Conservation (phyloP, 2,329 filamentous ascomycete genomes). For the Grosmannia serpens region DNA sequence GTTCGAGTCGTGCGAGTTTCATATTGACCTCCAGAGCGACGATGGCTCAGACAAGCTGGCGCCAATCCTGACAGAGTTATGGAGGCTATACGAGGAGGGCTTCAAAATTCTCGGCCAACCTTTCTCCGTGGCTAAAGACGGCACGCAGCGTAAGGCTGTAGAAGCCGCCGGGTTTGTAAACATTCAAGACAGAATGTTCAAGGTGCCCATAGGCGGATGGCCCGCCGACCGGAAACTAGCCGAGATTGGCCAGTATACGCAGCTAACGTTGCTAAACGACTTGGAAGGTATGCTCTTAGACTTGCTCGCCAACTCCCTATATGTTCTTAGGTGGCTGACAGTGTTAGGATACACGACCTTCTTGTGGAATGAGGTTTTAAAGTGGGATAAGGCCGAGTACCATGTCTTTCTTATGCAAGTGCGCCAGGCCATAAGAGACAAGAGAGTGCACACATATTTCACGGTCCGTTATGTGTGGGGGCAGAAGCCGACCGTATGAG, state of each 20-base stretch:
- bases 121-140: slow-evolving; percentile 1
- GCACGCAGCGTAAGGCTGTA: slow-evolving; percentile 1
- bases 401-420: not conserved
- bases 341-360: slow-evolving; percentile 8
- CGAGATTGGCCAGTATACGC: slow-evolving; percentile 1
- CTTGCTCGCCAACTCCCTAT: no score
- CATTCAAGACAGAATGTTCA: slow-evolving; percentile 12
- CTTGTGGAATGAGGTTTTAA: slow-evolving; percentile 10
- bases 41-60: not conserved
- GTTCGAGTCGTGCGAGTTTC: slow-evolving; percentile 24
- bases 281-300: slow-evolving; percentile 3
- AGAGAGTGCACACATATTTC: no score
- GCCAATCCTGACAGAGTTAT: no score
- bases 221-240: not conserved
- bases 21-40: not conserved
- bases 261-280: slow-evolving; percentile 2
- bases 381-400: slow-evolving; percentile 11
- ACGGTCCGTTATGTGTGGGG: no score
- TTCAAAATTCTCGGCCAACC: slow-evolving; percentile 1
- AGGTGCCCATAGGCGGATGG: slow-evolving; percentile 1
- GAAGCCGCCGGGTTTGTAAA: slow-evolving; percentile 28
- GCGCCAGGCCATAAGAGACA: not conserved
- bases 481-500: no score
- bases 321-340: no score
- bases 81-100: slow-evolving; percentile 2